Evolutionary conservation across 2,329 filamentous ascomycete species (phyloP), one percentile per base, ranked within the genome.

Genomic region (Sarocladium brachiariae): DNA sequence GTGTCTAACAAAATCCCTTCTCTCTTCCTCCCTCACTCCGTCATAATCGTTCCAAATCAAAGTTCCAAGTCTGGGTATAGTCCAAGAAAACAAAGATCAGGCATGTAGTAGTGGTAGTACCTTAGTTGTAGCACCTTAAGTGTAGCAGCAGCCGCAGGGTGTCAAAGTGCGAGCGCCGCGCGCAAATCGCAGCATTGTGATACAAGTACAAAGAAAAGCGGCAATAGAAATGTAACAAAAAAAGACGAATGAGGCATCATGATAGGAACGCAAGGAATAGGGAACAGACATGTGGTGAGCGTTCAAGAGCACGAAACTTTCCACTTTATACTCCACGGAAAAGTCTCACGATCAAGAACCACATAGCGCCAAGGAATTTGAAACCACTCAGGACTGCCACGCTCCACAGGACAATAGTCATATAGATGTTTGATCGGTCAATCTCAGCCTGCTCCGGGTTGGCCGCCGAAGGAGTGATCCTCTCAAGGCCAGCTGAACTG

Each of bases 341-440:
- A 80, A 95, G 79, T 61, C 90, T 78, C 52, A 92, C 85, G 59
- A 97, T 77, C 74, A 99, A 78, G 72, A 96, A 96, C 89, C 90
- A 96, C 69, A 89, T 76, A 0, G 88, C 88, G 2, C 91, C 91
- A 21, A 91, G 70, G 60, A 96, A 96, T 65, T 92, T 88, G 69
- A 96, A 92, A 2, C 83, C 80, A 21, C 87, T 90, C 51, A 96
- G 68, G 2, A 74, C 90, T 1, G 90, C 91, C 35, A 96, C 91
- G 65, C 84, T 90, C 84, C 91, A 96, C 55, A 96, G 68, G 14
- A 96, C 84, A 38, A 95, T 84, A 3, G 80, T 81, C 77, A 96
- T 85, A 70, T 96, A 96, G 51, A 95, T 84, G 49, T 84, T 86
- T 18, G 86, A 83, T 11, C 87, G 80, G 50, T 76, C 63, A 48